Conservation (phyloP, 805 yeast species). For the Starmerella apicola region DNA sequence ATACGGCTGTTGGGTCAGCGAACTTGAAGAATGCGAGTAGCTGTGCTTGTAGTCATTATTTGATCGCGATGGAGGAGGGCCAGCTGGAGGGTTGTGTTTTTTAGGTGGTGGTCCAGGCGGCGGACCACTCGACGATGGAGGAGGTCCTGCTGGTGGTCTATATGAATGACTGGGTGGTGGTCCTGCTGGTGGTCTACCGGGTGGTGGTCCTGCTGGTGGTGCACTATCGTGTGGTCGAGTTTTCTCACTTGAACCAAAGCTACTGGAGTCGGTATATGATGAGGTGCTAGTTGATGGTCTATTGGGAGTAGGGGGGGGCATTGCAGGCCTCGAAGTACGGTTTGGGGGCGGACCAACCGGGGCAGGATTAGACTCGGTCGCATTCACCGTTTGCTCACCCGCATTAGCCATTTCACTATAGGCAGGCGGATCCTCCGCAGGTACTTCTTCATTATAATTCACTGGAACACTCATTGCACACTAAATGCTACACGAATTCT, state of each 20-base stretch:
- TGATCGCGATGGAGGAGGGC: constrained; percentile 7
- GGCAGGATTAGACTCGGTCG: too few species aligned
- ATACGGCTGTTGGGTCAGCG: neutral
- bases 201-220: neutral
- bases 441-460: constrained; percentile 2
- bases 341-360: too few species aligned
- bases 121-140: neutral
- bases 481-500: too few species aligned
- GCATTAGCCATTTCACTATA: constrained; percentile 13
- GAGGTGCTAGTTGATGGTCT: neutral
- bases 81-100: constrained; percentile 4
- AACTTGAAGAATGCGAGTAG: neutral
- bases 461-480: neutral
- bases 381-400: too few species aligned
- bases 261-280: too few species aligned
- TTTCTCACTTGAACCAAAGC: too few species aligned
- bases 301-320: neutral
- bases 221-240: neutral
- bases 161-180: too few species aligned
- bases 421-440: constrained; percentile 19
- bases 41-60: neutral
- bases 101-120: constrained; percentile 1
- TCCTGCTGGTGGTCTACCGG: neutral
- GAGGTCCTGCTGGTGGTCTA: constrained; percentile 2
- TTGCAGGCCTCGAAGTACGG: too few species aligned